These are phyloP conservation scores for Botrytis porri DNA, from an alignment of 2,329 filamentous ascomycete genomes.

Conservation along the genomic window DNA sequence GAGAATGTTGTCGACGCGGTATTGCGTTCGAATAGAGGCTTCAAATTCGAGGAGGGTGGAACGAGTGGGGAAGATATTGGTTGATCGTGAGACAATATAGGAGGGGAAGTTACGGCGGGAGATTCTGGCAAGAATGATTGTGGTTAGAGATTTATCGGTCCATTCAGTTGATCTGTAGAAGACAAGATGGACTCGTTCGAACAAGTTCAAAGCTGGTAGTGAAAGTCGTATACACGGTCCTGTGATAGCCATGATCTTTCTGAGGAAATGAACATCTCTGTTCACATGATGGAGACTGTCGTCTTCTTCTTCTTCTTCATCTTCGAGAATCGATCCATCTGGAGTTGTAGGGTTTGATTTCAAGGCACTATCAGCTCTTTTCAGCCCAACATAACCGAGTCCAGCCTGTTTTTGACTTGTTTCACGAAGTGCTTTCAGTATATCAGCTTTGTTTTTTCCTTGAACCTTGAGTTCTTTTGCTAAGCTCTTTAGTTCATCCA, in stretches of 20 bases:
- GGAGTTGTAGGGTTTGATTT: constrained; percentile 13
- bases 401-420: constrained; percentile 73
- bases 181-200: constrained; percentile 90
- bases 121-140: constrained; percentile 90
- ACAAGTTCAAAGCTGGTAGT: constrained; percentile 69
- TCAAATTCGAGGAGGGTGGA: constrained; percentile 82
- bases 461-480: constrained; percentile 84
- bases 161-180: constrained; percentile 96
- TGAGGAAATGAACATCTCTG: constrained; percentile 69
- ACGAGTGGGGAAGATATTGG: constrained; percentile 82
- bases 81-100: constrained; percentile 85
- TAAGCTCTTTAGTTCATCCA: constrained; percentile 82
- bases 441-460: constrained; percentile 82
- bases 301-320: constrained; percentile 52
- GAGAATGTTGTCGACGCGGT: constrained; percentile 74
- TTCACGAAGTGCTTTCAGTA: constrained; percentile 70
- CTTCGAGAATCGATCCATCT: constrained; percentile 31
- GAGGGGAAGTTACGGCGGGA: constrained; percentile 82
- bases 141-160: constrained; percentile 95
- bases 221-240: constrained; percentile 85
- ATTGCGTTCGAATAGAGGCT: constrained; percentile 77
- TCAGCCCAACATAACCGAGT: constrained; percentile 66
- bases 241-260: constrained; percentile 72
- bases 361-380: constrained; percentile 45
- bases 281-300: constrained; percentile 52